These are phyloP conservation scores for Fusarium mundagurra DNA, from an alignment of 2,329 filamentous ascomycete species.

Conservation along the genomic window DNA sequence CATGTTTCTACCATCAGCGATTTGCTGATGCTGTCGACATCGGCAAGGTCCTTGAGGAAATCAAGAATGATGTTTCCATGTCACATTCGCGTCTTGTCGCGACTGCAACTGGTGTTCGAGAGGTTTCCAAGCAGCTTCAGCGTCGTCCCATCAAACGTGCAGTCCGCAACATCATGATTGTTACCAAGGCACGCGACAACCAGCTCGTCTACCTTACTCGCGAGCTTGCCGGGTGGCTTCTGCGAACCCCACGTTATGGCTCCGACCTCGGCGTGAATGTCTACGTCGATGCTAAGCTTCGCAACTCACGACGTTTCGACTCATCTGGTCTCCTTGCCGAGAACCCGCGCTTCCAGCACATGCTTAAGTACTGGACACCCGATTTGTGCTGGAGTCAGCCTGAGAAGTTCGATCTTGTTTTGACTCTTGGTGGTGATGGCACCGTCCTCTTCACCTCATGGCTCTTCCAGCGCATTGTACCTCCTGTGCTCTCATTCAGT, in stretches of 20 bases:
- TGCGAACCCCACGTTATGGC: constrained; percentile 89
- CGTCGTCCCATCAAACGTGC: constrained; percentile 90
- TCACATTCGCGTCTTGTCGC: constrained; percentile 94
- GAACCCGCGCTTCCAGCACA: constrained; percentile 79
- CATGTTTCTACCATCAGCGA: constrained; percentile 97
- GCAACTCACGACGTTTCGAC: constrained; percentile 87
- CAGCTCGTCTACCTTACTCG: constrained; percentile 88
- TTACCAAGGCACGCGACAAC: constrained; percentile 97
- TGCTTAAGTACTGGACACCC: constrained; percentile 96
- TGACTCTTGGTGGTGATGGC: constrained; percentile 87
- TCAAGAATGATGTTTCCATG: constrained; percentile 86
- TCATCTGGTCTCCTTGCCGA: constrained; percentile 75
- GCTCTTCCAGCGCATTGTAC: constrained; percentile 91
- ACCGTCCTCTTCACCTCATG: constrained; percentile 90
- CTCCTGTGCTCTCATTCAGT: constrained; percentile 85
- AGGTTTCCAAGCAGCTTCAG: constrained; percentile 95
- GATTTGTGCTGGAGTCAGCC: constrained; percentile 94
- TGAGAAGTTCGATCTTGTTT: constrained; percentile 94
- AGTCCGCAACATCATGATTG: constrained; percentile 95
- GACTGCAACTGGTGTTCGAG: constrained; percentile 92
- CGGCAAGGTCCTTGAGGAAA: constrained; percentile 93
- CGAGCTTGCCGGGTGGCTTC: constrained; percentile 87
- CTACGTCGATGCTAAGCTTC: constrained; percentile 96
- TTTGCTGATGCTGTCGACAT: constrained; percentile 98
- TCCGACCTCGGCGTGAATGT: constrained; percentile 93